Evolutionary conservation across 2,329 filamentous ascomycete genomes (phyloP).

Genomic region (Aureobasidium sp.): DNA sequence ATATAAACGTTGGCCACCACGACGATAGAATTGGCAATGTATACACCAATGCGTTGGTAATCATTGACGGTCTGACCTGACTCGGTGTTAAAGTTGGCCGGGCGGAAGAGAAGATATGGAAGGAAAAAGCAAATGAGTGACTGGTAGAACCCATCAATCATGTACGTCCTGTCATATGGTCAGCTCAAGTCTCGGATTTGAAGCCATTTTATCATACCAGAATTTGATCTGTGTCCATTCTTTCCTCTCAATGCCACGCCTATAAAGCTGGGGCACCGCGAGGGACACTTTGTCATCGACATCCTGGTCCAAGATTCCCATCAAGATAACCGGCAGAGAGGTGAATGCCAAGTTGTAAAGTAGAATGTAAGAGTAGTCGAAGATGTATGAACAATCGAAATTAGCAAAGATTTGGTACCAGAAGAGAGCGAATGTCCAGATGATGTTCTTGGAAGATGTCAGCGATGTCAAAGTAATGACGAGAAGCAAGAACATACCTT

Average conservation of each 20-base stretch:
- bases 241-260: constrained; percentile 85
- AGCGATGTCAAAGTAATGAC: neutral
- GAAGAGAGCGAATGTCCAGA: constrained; percentile 94
- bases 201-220: constrained; percentile 56
- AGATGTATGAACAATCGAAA: constrained; percentile 93
- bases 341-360: constrained; percentile 97
- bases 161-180: constrained; percentile 54
- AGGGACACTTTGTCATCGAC: constrained; percentile 90
- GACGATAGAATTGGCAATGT: constrained; percentile 76
- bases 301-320: constrained; percentile 95
- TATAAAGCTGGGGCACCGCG: constrained; percentile 90
- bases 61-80: constrained; percentile 71
- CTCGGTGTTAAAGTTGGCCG: constrained; percentile 60
- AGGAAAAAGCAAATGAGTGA: constrained; percentile 91
- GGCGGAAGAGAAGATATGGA: constrained; percentile 69
- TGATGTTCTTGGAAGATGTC: constrained; percentile 59
- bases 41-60: constrained; percentile 74
- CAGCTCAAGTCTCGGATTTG: neutral
- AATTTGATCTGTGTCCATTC: constrained; percentile 97
- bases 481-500: constrained; percentile 48
- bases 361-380: constrained; percentile 96
- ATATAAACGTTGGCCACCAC: constrained; percentile 91
- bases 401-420: constrained; percentile 96
- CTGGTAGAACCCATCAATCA: constrained; percentile 91
- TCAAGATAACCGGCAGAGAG: constrained; percentile 85